A percentile compares a stretch with the other conserved stretches of the same genome.
Conservation (phyloP, 176 grass and related monocot genomes). For the Bonia amplexicaulis region DNA sequence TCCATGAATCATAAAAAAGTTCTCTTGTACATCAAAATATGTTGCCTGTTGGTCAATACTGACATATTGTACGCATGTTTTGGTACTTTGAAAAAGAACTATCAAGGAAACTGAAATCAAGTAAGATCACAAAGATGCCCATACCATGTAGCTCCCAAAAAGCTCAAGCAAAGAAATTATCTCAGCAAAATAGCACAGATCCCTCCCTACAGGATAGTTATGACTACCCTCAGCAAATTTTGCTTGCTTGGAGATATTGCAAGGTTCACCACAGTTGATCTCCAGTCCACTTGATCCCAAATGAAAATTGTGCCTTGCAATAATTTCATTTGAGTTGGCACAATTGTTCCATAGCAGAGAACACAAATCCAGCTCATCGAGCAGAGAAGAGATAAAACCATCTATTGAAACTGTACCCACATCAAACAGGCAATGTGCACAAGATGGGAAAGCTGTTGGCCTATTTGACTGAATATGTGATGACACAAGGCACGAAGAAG, state of each 20-base stretch:
- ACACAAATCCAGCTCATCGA: conserved; percentile 64
- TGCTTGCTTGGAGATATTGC: conserved; percentile 48
- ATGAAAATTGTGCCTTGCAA: conserved; percentile 20
- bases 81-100: background rate
- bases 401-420: conserved; percentile 34
- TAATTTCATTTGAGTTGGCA: conserved; percentile 26
- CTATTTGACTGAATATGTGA: conserved; percentile 26
- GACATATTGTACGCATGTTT: background rate
- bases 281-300: conserved; percentile 26
- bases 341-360: conserved; percentile 27
- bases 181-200: conserved; percentile 61
- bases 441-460: conserved; percentile 46
- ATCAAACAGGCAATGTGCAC: conserved; percentile 62
- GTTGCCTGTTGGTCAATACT: background rate
- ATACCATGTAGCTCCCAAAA: conserved; percentile 90
- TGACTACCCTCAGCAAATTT: conserved; percentile 20
- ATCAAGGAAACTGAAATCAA: conserved; percentile 1
- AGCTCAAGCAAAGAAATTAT: conserved; percentile 85
- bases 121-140: conserved; percentile 12
- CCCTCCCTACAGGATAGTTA: conserved; percentile 29
- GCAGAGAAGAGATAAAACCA: conserved; percentile 52
- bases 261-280: conserved; percentile 48
- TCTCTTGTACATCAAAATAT: background rate
- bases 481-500: conserved; percentile 29
- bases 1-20: background rate